Conservation (phyloP, 2,329 filamentous ascomycete species). For the Rhynchosporium graminicola region DNA sequence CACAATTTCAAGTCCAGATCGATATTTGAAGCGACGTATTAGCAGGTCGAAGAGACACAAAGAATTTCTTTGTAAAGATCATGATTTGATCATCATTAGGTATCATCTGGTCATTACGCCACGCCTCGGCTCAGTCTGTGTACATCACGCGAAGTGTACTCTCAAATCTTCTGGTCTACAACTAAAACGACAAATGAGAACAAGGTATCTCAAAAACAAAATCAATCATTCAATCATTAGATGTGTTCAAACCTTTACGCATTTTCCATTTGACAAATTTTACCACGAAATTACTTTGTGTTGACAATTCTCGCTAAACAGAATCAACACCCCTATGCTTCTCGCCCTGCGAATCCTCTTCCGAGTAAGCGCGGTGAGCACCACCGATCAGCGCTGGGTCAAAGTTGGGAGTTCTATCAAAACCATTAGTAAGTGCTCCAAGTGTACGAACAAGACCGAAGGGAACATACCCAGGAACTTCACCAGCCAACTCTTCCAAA, state of each 20-base stretch:
- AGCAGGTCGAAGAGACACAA: too few species aligned
- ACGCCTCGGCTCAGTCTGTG: not conserved
- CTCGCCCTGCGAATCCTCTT: constrained; percentile 4
- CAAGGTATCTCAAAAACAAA: not conserved
- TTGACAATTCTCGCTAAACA: not conserved
- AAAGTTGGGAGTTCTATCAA: constrained; percentile 15
- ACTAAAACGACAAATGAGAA: not conserved
- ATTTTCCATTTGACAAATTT: too few species aligned
- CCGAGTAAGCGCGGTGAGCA: constrained; percentile 6
- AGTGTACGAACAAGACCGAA: not conserved
- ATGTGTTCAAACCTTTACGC: not conserved
- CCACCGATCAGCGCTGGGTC: constrained; percentile 15
- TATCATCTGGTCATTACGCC: too few species aligned
- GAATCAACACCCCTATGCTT: not conserved
- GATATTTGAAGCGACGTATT: too few species aligned
- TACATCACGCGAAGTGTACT: not conserved
- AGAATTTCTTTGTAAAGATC: too few species aligned
- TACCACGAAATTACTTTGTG: not conserved
- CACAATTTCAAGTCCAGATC: too few species aligned
- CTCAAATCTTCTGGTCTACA: not conserved
- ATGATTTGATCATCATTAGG: too few species aligned
- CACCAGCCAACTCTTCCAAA: constrained; percentile 69
- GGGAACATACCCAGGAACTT: constrained; percentile 54
- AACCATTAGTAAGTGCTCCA: not conserved
- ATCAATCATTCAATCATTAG: not conserved